These are phyloP conservation scores for Pseudomonodictys pantanalensis DNA, from an alignment of 495 filamentous ascomycete species.

Conservation along the genomic window DNA sequence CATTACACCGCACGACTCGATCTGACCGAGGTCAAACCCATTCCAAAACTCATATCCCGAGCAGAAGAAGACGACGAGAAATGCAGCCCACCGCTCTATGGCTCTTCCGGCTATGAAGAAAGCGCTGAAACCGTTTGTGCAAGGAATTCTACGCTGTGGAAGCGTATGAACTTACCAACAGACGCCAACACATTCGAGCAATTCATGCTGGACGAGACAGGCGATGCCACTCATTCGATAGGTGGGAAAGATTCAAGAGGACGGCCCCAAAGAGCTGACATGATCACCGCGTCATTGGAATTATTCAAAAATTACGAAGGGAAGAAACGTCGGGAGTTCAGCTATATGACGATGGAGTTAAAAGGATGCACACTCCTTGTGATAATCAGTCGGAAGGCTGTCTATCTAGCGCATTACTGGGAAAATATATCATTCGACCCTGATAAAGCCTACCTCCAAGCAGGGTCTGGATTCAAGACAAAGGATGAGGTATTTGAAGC, in stretches of 20 bases:
- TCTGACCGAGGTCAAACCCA: too few species aligned
- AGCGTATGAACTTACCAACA: background rate
- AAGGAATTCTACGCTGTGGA: background rate
- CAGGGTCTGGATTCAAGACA: background rate
- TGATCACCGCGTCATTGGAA: background rate
- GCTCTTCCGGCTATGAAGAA: background rate
- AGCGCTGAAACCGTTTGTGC: background rate
- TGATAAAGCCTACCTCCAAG: background rate
- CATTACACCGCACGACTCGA: too few species aligned
- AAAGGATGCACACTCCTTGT: background rate
- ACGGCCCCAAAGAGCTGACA: background rate
- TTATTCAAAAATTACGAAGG: background rate
- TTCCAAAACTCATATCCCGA: too few species aligned
- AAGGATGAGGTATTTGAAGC: background rate
- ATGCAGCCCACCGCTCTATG: background rate
- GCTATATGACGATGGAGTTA: background rate
- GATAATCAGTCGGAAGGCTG: background rate
- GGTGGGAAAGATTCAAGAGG: too few species aligned
- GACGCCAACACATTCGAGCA: background rate
- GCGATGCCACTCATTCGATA: background rate
- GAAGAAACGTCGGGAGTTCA: background rate
- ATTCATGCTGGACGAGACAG: background rate
- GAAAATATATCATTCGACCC: background rate
- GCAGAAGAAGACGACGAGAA: too few species aligned
- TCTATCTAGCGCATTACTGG: background rate